Evolutionary conservation across 2,329 filamentous ascomycete species (phyloP).

Genomic region (Fusarium sp.): DNA sequence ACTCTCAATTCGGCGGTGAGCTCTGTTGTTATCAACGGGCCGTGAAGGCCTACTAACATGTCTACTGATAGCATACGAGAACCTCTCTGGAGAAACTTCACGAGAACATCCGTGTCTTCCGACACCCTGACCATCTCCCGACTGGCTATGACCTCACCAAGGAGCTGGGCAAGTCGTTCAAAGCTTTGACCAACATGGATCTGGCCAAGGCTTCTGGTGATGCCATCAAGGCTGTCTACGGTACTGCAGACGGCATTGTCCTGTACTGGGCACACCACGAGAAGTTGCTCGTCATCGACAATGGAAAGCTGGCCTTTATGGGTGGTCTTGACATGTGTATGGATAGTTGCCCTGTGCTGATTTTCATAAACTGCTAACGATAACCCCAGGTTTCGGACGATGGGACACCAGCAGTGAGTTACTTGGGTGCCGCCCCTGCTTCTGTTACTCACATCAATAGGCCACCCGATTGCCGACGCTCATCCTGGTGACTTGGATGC

Average conservation of each 20-base stretch:
- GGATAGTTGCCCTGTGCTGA: constrained; percentile 14
- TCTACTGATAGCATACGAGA: constrained; percentile 76
- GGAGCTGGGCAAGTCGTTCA: constrained; percentile 74
- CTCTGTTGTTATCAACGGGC: constrained; percentile 35
- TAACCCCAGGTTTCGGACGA: constrained; percentile 75
- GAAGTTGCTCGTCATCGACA: constrained; percentile 87
- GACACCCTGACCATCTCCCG: constrained; percentile 89
- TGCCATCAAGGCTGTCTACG: constrained; percentile 82
- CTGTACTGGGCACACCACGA: constrained; percentile 96
- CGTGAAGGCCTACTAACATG: constrained; percentile 28
- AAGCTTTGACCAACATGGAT: constrained; percentile 63
- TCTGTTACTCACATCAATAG: constrained; percentile 46
- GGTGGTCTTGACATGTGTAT: constrained; percentile 85
- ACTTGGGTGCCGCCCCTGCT: not conserved
- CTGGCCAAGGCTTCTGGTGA: constrained; percentile 77
- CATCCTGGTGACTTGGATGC: constrained; percentile 82
- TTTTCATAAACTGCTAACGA: constrained; percentile 36
- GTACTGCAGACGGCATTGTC: constrained; percentile 82
- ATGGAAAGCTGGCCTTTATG: constrained; percentile 83
- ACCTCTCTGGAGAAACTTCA: constrained; percentile 81
- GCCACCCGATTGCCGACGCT: constrained; percentile 84
- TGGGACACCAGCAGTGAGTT: constrained; percentile 83
- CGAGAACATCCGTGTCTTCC: constrained; percentile 87
- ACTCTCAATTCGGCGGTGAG: constrained; percentile 65
- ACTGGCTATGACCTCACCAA: constrained; percentile 76